phyloP scores from a whole-genome alignment of 2,329 filamentous ascomycete genomes.

The Ceratocystis variospora region DNA sequence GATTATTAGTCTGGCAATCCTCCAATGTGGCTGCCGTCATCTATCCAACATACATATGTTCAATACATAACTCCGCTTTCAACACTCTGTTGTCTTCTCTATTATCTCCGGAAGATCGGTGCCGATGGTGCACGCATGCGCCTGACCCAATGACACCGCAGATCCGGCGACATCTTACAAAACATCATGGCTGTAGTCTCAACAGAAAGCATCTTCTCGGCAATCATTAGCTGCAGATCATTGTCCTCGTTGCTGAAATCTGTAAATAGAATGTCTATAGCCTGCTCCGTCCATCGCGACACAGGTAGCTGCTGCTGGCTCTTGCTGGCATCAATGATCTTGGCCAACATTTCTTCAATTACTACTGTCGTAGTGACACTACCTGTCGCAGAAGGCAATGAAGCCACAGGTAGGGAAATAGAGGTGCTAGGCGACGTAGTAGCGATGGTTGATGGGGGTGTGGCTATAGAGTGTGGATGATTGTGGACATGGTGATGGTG shows the following conservation, averaged over 20 bases:
- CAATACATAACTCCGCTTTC: background rate
- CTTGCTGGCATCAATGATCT: conserved; percentile 30
- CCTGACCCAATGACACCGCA: conserved; percentile 43
- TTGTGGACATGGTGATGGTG: background rate
- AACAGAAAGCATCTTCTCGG: conserved; percentile 44
- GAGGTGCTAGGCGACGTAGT: conserved; percentile 12
- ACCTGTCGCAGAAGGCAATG: background rate
- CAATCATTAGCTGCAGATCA: conserved; percentile 46
- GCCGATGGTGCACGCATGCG: conserved; percentile 21
- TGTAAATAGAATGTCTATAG: conserved; percentile 44
- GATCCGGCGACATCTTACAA: conserved; percentile 42
- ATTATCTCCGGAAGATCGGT: background rate
- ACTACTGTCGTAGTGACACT: background rate
- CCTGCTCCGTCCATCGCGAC: conserved; percentile 42
- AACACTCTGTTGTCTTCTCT: background rate
- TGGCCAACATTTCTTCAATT: conserved; percentile 26
- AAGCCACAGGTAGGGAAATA: background rate
- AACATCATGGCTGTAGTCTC: conserved; percentile 49
- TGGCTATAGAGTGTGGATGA: background rate
- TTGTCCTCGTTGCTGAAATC: conserved; percentile 44
- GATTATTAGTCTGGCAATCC: too few species aligned
- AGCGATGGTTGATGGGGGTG: conserved; percentile 11
- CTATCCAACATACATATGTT: background rate
- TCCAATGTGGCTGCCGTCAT: background rate
- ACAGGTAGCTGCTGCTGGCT: conserved; percentile 24